These are phyloP conservation scores for Cystobasidium ongulense DNA, from an alignment of 768 basidiomycete genomes.

Conservation along the genomic window DNA sequence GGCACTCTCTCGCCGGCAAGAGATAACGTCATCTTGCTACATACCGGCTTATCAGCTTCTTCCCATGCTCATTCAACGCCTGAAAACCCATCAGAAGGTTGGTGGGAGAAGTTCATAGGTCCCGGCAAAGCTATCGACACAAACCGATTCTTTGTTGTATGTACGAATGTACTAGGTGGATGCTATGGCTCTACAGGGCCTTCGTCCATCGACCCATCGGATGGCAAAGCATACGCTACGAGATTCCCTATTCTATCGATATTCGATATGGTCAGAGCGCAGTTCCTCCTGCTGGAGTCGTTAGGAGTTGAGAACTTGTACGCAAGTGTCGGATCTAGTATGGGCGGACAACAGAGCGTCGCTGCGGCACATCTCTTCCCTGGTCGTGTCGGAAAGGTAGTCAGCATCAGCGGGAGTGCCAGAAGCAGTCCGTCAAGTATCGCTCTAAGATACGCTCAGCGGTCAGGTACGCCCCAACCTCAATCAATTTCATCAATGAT, in stretches of 20 bases:
- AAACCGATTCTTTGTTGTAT: slow-evolving; percentile 80
- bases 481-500: background rate
- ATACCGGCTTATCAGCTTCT: slow-evolving; percentile 91
- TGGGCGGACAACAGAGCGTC: slow-evolving; percentile 98
- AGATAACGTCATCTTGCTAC: slow-evolving; percentile 87
- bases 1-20: slow-evolving; percentile 66
- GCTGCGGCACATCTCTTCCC: slow-evolving; percentile 91
- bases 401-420: slow-evolving; percentile 90
- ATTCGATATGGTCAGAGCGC: slow-evolving; percentile 95
- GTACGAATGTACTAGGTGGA: slow-evolving; percentile 92
- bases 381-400: slow-evolving; percentile 75
- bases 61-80: slow-evolving; percentile 83
- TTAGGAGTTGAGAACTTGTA: slow-evolving; percentile 76
- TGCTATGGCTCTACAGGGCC: slow-evolving; percentile 98
- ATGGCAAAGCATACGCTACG: slow-evolving; percentile 61
- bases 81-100: slow-evolving; percentile 70
- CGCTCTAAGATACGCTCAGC: slow-evolving; percentile 90
- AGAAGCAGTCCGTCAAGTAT: slow-evolving; percentile 83
- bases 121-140: slow-evolving; percentile 92
- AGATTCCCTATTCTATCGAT: slow-evolving; percentile 83
- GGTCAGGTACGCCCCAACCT: slow-evolving; percentile 67
- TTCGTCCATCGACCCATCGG: slow-evolving; percentile 62
- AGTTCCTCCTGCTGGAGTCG: slow-evolving; percentile 74
- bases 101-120: slow-evolving; percentile 99
- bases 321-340: slow-evolving; percentile 86